These are phyloP conservation scores for Yamadazyma diospyri DNA, from an alignment of 1,139 yeast genomes.

Conservation along the genomic window DNA sequence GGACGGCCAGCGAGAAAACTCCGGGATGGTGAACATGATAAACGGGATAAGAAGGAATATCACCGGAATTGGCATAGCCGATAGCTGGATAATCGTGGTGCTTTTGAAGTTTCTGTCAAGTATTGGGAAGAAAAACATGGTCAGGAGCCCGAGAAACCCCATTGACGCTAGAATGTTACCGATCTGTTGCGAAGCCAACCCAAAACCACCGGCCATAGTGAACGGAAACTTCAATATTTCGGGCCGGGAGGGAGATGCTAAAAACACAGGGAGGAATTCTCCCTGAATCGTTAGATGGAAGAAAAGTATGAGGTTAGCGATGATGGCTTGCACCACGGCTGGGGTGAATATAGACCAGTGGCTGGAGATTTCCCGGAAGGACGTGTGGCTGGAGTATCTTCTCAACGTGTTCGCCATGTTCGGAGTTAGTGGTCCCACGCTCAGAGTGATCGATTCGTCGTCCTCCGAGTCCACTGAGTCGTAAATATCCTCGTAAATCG, in stretches of 20 bases:
- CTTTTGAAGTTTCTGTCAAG: constrained; percentile 49
- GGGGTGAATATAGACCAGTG: constrained; percentile 4
- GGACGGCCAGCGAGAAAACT: constrained; percentile 21
- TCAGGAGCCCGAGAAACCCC: constrained; percentile 52
- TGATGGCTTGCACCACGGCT: constrained; percentile 10
- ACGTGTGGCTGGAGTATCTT: constrained; percentile 5
- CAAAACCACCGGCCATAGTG: constrained; percentile 25
- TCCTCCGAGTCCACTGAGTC: neutral
- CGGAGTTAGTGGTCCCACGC: constrained; percentile 3
- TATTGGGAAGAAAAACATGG: constrained; percentile 50
- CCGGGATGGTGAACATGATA: constrained; percentile 38
- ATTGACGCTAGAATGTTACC: constrained; percentile 54
- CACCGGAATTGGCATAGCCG: constrained; percentile 35
- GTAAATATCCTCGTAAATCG: neutral
- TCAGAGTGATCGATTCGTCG: constrained; percentile 1
- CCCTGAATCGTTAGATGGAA: constrained; percentile 48
- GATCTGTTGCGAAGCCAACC: constrained; percentile 37
- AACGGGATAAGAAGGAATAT: constrained; percentile 30
- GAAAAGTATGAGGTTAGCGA: constrained; percentile 10
- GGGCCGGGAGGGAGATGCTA: constrained; percentile 39
- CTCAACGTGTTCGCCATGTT: constrained; percentile 4
- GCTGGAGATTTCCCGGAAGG: neutral
- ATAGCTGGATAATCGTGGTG: constrained; percentile 39
- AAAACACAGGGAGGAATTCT: constrained; percentile 57
- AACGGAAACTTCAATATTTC: constrained; percentile 34